phyloP scores from a whole-genome alignment of 2,329 filamentous ascomycete species.

The Colletotrichum agaves region DNA sequence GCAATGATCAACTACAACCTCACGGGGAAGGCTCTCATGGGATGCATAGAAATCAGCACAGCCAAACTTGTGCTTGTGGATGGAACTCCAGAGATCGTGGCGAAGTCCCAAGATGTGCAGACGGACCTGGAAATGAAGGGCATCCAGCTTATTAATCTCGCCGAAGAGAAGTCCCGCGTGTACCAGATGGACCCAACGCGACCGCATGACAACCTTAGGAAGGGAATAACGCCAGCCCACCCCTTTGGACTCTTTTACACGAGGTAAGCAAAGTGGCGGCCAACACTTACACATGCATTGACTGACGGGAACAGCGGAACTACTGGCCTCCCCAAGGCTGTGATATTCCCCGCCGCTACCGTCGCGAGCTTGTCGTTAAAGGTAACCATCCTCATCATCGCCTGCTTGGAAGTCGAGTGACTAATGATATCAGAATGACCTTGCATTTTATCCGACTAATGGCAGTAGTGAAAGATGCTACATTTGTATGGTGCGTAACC shows the following conservation, averaged over 20 bases:
- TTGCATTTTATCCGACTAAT: background rate
- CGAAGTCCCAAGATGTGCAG: conserved; percentile 67
- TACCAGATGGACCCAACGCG: conserved; percentile 59
- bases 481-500: conserved; percentile 3
- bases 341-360: conserved; percentile 65
- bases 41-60: conserved; percentile 70
- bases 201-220: conserved; percentile 66
- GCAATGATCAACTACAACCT: conserved; percentile 80
- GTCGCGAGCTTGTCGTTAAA: conserved; percentile 42
- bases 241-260: conserved; percentile 78
- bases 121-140: conserved; percentile 59
- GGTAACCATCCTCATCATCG: background rate
- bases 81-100: conserved; percentile 61
- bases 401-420: background rate
- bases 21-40: conserved; percentile 69
- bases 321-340: conserved; percentile 80
- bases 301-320: conserved; percentile 64
- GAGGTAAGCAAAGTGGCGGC: background rate
- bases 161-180: conserved; percentile 45
- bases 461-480: background rate
- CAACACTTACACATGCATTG: fast-evolving
- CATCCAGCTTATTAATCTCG: conserved; percentile 66
- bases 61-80: conserved; percentile 69
- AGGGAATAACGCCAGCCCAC: conserved; percentile 59
- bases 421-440: conserved; percentile 2